These are phyloP conservation scores for Penicillium capsulatum DNA, from an alignment of 2,329 filamentous ascomycete species.

Conservation along the genomic window DNA sequence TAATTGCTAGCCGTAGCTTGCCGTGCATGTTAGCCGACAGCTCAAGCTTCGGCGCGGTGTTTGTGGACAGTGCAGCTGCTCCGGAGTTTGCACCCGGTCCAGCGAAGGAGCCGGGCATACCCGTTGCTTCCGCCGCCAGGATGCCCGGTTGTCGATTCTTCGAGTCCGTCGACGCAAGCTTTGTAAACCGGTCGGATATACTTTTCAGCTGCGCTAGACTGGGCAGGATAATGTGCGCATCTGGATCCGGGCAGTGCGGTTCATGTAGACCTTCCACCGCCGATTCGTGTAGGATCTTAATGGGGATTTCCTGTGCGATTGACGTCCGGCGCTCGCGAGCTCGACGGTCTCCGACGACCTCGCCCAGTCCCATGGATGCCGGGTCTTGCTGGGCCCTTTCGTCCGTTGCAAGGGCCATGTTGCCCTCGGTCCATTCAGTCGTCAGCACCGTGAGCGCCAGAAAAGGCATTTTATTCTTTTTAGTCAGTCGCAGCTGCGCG, in stretches of 20 bases:
- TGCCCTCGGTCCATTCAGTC: constrained; percentile 37
- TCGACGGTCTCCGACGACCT: constrained; percentile 45
- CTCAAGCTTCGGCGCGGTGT: constrained; percentile 63
- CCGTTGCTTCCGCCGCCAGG: constrained; percentile 29
- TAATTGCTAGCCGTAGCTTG: constrained; percentile 70
- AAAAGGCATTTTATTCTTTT: constrained; percentile 81
- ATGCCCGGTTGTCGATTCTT: constrained; percentile 15
- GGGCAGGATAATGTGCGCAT: constrained; percentile 89
- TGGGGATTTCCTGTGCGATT: constrained; percentile 93
- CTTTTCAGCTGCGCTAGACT: constrained; percentile 83
- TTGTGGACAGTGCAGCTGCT: constrained; percentile 22
- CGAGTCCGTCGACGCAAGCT: constrained; percentile 56
- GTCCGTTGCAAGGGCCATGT: constrained; percentile 55
- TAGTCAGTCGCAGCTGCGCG: constrained; percentile 83
- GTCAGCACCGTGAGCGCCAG: constrained; percentile 87
- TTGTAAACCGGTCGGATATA: constrained; percentile 93
- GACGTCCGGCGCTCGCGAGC: constrained; percentile 77
- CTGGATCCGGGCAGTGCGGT: constrained; percentile 81
- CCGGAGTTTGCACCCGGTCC: constrained; percentile 27
- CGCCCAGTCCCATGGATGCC: constrained; percentile 35
- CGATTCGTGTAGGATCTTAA: constrained; percentile 77
- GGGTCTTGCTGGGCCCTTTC: constrained; percentile 35
- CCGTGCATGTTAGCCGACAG: constrained; percentile 94
- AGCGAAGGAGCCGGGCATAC: constrained; percentile 6
- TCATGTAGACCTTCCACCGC: constrained; percentile 92